These are phyloP conservation scores for Tylopilus sp. DNA, from an alignment of 768 basidiomycete species.

Conservation along the genomic window DNA sequence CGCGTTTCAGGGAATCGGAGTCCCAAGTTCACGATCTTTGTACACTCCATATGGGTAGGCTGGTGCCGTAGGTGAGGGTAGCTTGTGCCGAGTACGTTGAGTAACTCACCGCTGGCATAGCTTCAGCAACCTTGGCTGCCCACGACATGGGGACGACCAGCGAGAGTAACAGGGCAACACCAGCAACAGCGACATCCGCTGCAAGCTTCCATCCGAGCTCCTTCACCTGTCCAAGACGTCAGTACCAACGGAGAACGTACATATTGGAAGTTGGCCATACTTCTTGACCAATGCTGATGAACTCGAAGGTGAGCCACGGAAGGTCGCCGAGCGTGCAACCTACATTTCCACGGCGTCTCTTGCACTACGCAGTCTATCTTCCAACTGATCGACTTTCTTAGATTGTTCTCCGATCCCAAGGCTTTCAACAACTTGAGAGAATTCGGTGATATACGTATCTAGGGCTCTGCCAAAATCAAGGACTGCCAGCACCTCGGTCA, in stretches of 20 bases:
- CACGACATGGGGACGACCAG: slow-evolving; percentile 9
- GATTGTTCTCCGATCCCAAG: slow-evolving; percentile 4
- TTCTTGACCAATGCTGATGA: slow-evolving; percentile 16
- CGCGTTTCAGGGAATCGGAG: slow-evolving; percentile 4
- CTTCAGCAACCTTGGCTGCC: slow-evolving; percentile 3
- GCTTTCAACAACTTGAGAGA: slow-evolving; percentile 11
- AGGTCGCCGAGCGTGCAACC: not conserved
- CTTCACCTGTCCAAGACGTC: slow-evolving; percentile 12
- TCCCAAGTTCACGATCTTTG: slow-evolving; percentile 4
- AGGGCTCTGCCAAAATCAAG: slow-evolving; percentile 14
- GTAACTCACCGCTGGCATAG: slow-evolving; percentile 4
- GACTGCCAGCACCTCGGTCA: slow-evolving; percentile 6
- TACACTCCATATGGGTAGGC: slow-evolving; percentile 5
- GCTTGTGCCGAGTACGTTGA: not conserved
- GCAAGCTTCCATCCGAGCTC: slow-evolving; percentile 17
- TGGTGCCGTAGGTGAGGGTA: not conserved
- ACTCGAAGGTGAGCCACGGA: not conserved
- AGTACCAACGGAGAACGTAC: not conserved
- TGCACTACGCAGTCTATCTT: not conserved
- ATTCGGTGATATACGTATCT: slow-evolving; percentile 13
- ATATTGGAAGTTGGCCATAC: not conserved
- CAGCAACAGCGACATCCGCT: slow-evolving; percentile 10
- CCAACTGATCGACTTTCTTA: slow-evolving; percentile 3
- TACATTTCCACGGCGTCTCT: slow-evolving; percentile 16
- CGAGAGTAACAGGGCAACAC: slow-evolving; percentile 16